Conservation (phyloP, 116 monocot genomes). For the Cymodocea nodosa region DNA sequence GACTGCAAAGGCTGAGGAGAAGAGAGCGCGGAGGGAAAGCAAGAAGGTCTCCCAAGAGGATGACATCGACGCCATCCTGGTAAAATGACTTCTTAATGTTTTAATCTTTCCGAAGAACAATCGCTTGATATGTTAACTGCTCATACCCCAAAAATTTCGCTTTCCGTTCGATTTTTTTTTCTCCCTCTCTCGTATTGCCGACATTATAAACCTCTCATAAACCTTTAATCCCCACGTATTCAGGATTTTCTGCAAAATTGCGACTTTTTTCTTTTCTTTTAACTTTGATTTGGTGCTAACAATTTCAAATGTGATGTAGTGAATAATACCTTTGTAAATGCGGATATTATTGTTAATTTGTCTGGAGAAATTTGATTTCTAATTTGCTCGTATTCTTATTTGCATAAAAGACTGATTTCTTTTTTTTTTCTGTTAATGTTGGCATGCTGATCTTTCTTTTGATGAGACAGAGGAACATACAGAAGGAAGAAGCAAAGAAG, state of each 20-base stretch:
- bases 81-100: slow-evolving; percentile 7
- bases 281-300: too few species aligned
- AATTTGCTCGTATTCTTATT: too few species aligned
- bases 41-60: slow-evolving; percentile 85
- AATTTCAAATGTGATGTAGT: too few species aligned
- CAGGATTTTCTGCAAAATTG: too few species aligned
- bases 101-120: not conserved
- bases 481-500: slow-evolving; percentile 98
- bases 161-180: not conserved
- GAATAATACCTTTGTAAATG: too few species aligned
- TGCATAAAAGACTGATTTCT: too few species aligned
- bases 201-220: too few species aligned
- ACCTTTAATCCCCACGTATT: too few species aligned
- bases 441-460: not conserved
- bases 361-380: too few species aligned
- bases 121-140: not conserved
- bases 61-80: slow-evolving; percentile 97
- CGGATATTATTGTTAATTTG: too few species aligned
- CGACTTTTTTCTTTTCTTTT: too few species aligned
- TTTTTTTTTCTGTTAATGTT: not conserved
- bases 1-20: slow-evolving; percentile 91
- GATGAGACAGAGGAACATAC: slow-evolving; percentile 55
- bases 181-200: too few species aligned
- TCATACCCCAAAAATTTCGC: not conserved
- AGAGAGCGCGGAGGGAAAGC: slow-evolving; percentile 62